Conservation (phyloP, 331 rosid species). For the Stylosanthes scabra region DNA sequence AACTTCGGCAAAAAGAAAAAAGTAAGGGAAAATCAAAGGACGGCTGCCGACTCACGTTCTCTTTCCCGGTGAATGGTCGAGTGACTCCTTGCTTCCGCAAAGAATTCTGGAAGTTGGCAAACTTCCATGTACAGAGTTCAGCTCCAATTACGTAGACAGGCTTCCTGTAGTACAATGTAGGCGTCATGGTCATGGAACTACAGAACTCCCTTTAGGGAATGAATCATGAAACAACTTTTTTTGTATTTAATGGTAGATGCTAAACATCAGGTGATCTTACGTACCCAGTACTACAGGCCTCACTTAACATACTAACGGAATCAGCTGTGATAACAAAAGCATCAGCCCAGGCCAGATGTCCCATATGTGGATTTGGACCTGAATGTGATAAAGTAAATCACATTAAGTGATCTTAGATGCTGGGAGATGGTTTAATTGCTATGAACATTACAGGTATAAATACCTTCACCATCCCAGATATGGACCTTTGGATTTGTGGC, state of each 20-base stretch:
- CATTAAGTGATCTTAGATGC: slow-evolving; percentile 13
- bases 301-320: slow-evolving; percentile 97
- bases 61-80: slow-evolving; percentile 75
- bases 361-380: slow-evolving; percentile 90
- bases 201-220: slow-evolving; percentile 31
- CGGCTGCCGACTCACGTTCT: slow-evolving; percentile 68
- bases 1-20: neutral
- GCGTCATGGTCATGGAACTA: slow-evolving; percentile 13
- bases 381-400: slow-evolving; percentile 5
- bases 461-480: slow-evolving; percentile 97
- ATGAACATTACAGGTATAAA: slow-evolving; percentile 30
- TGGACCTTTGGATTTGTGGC: slow-evolving; percentile 72
- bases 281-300: slow-evolving; percentile 96
- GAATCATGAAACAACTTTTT: slow-evolving; percentile 15
- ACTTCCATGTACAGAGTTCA: slow-evolving; percentile 87
- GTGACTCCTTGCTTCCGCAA: slow-evolving; percentile 73
- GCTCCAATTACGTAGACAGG: slow-evolving; percentile 88
- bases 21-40: slow-evolving; percentile 13
- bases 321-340: slow-evolving; percentile 94
- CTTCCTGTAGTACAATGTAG: slow-evolving; percentile 59
- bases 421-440: slow-evolving; percentile 2
- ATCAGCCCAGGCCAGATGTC: slow-evolving; percentile 88
- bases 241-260: neutral
- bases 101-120: slow-evolving; percentile 80
- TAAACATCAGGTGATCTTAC: slow-evolving; percentile 41